These are phyloP conservation scores for Nepenthes mirabilis DNA, from an alignment of 148 eudicot genomes.

Conservation along the genomic window DNA sequence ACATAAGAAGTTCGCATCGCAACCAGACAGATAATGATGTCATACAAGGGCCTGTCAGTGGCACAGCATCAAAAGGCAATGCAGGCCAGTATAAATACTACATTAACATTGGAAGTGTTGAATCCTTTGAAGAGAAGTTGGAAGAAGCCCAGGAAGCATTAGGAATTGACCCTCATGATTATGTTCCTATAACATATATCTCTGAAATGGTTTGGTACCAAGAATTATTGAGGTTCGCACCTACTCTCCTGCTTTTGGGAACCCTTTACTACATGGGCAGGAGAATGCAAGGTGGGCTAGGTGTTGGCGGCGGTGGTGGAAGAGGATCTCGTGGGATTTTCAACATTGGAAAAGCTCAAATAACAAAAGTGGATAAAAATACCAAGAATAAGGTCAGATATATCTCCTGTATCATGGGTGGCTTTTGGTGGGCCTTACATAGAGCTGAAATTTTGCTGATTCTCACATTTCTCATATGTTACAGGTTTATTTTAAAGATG, in stretches of 20 bases:
- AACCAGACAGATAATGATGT: slow-evolving; percentile 23
- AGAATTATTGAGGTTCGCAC: slow-evolving; percentile 60
- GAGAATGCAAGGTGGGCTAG: slow-evolving; percentile 82
- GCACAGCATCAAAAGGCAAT: slow-evolving; percentile 24
- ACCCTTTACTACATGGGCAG: slow-evolving; percentile 57
- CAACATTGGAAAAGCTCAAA: slow-evolving; percentile 70
- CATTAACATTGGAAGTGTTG: slow-evolving; percentile 74
- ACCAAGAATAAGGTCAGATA: slow-evolving; percentile 61
- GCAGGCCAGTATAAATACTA: slow-evolving; percentile 53
- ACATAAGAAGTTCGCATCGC: slow-evolving; percentile 48
- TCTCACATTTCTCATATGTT: background rate
- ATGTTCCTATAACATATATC: slow-evolving; percentile 65
- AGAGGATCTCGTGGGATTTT: slow-evolving; percentile 70
- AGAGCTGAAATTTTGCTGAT: background rate
- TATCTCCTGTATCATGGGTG: slow-evolving; percentile 1
- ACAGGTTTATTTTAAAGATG: slow-evolving; percentile 58
- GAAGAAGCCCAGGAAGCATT: slow-evolving; percentile 81
- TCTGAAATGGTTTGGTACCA: slow-evolving; percentile 69
- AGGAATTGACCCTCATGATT: slow-evolving; percentile 60
- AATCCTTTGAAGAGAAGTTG: slow-evolving; percentile 78
- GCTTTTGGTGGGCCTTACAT: background rate
- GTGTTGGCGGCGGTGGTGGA: slow-evolving; percentile 58
- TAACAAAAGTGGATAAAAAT: slow-evolving; percentile 72
- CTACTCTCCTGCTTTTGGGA: slow-evolving; percentile 62
- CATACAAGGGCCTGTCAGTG: slow-evolving; percentile 30